Base-by-base conservation (phyloP, 768 basidiomycete species). In the Termitomyces heimii region DNA sequence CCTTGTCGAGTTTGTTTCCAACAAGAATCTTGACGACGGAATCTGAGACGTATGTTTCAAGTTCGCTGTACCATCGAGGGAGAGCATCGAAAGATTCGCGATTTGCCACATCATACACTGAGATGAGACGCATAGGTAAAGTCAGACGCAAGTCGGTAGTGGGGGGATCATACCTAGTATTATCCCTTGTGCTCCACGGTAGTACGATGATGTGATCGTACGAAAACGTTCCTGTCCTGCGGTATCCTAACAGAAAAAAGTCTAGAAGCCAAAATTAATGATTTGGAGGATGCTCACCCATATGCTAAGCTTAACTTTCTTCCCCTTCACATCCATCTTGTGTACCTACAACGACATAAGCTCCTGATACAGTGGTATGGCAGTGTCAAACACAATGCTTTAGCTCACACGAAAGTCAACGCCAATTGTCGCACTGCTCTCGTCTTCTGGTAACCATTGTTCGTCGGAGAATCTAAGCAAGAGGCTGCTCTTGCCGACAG, bases 181-280 rank as follows among this genome's bases (percentile, higher is more conserved):
- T 51, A 92, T 81, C 7, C 90, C 89, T 63, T 92, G 89, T 44
- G 89, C 89, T 2, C 89, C 90, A 29, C 97, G 82, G 67, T 98
- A 99, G 66, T 98, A 99, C 9, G 90, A 92, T 2, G 89, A 89
- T 5, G 97, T 98, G 63, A 99, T 88, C 3, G 95, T 97, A 46
- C 94, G 81, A 68, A 98, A 99, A 5, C 96, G 85, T 72, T 99
- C 97, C 70, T 98, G 96, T 0, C 97, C 96, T 50, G 94, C 93
- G 0, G 94, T 96, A 65, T 97, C 93, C 93, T 94, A 63, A n/a
- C 14, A 26, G 5, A 3, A 14, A 34, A 35, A 12, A 42, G 28
- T 20, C 37, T 28, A 14, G 31, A 20, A 29, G n/a, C 18, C 18
- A 35, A 48, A 14, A 10, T 44, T 58, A 39, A 16, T 24, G 5